These are phyloP conservation scores for Schoenoplectus tabernaemontani DNA, from an alignment of 202 grass and related monocot genomes.

Conservation along the genomic window DNA sequence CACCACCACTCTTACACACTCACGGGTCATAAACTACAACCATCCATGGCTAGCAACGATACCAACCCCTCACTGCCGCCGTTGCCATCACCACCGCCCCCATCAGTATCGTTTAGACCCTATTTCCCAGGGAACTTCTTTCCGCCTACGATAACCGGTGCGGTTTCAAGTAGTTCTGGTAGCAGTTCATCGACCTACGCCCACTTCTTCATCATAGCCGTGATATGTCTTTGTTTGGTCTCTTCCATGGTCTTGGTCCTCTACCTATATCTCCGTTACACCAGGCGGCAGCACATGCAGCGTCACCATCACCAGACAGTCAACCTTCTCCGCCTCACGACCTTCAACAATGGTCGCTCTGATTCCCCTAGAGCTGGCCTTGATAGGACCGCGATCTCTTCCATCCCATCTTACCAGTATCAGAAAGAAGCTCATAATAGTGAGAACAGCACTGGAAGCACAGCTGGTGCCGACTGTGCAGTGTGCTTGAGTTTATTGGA, in stretches of 20 bases:
- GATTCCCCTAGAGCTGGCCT: not conserved
- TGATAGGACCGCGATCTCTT: not conserved
- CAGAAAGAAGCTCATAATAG: not conserved
- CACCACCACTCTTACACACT: not conserved
- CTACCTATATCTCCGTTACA: conserved; percentile 5
- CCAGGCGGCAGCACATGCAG: not conserved
- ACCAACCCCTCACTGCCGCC: not conserved
- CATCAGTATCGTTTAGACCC: not conserved
- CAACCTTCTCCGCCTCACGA: conserved; percentile 1
- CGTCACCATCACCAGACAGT: not conserved
- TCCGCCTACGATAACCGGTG: not conserved
- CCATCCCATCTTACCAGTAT: conserved; percentile 19
- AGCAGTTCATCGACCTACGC: not conserved
- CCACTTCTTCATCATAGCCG: conserved; percentile 3
- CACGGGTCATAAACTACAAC: not conserved
- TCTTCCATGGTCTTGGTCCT: conserved; percentile 4
- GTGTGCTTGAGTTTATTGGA: conserved; percentile 50
- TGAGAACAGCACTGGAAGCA: not conserved
- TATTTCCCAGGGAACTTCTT: not conserved
- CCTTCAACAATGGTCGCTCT: not conserved
- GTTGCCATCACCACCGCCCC: too few species aligned
- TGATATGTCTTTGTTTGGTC: not conserved
- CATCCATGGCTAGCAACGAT: not conserved
- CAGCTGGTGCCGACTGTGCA: conserved; percentile 14
- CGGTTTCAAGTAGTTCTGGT: not conserved